These are phyloP conservation scores for Tetraselmis chui DNA, from an alignment of 139 green algal species.

Conservation along the genomic window DNA sequence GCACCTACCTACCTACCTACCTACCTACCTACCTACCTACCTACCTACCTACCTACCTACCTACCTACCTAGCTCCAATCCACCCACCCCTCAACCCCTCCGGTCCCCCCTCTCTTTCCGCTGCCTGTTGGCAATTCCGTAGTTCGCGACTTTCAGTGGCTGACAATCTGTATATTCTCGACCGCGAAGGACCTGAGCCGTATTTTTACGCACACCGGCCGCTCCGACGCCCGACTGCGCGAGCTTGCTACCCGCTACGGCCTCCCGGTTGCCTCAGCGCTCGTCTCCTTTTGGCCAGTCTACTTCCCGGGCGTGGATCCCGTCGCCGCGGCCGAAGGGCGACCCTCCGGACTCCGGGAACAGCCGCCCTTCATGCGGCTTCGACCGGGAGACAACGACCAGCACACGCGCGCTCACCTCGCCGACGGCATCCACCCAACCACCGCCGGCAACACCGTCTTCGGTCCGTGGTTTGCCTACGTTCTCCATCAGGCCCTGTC, in stretches of 20 bases:
- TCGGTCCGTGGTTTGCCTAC: neutral
- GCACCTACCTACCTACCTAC: too few species aligned
- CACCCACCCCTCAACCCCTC: too few species aligned
- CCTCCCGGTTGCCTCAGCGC: neutral
- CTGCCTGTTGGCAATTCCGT: too few species aligned
- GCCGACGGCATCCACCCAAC: neutral
- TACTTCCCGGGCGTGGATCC: neutral
- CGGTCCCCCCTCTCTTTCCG: too few species aligned
- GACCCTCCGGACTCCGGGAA: neutral
- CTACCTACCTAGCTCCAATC: too few species aligned
- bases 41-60: too few species aligned
- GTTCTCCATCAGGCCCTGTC: neutral
- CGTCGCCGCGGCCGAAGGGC: too few species aligned
- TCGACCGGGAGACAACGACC: neutral
- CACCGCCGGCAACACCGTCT: neutral
- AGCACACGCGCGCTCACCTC: neutral
- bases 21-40: too few species aligned
- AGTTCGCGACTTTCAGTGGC: too few species aligned
- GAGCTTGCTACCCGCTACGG: neutral
- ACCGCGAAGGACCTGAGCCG: neutral
- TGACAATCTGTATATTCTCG: too few species aligned
- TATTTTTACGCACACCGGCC: neutral
- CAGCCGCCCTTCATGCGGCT: neutral
- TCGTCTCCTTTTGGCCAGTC: neutral
- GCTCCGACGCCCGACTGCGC: neutral